These are phyloP conservation scores for Verticillium albo-atrum DNA, from an alignment of 2,329 filamentous ascomycete genomes.

Conservation along the genomic window DNA sequence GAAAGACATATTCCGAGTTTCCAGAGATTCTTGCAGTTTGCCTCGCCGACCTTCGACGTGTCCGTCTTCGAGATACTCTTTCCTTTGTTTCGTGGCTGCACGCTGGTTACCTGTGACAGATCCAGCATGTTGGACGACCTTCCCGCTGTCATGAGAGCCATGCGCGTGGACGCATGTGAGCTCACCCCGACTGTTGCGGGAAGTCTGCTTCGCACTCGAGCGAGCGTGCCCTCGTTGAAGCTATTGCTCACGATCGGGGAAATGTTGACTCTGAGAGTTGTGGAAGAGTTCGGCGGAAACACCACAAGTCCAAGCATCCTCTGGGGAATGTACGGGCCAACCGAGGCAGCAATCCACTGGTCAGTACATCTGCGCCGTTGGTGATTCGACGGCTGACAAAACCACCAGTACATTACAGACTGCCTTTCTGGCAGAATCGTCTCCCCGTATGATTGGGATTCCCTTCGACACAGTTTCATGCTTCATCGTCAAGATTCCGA, in stretches of 20 bases:
- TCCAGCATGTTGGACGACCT: conserved; percentile 71
- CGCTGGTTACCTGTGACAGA: conserved; percentile 68
- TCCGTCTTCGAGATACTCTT: conserved; percentile 96
- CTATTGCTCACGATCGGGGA: conserved; percentile 85
- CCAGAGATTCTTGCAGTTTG: conserved; percentile 81
- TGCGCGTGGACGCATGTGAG: conserved; percentile 79
- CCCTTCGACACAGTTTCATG: conserved; percentile 79
- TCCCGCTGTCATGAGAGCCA: conserved; percentile 55
- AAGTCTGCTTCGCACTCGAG: conserved; percentile 65
- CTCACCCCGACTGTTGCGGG: conserved; percentile 84
- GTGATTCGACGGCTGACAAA: neutral
- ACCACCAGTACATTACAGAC: conserved; percentile 66
- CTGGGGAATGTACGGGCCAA: conserved; percentile 93
- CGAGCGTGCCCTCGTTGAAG: conserved; percentile 62
- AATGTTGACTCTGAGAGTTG: conserved; percentile 76
- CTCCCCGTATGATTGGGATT: conserved; percentile 67
- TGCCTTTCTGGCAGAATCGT: conserved; percentile 49
- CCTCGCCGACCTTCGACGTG: conserved; percentile 89
- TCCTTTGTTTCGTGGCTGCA: conserved; percentile 68
- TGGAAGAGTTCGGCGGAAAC: conserved; percentile 72
- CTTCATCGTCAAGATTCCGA: conserved; percentile 57
- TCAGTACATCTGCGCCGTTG: conserved; percentile 22
- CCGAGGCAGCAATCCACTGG: conserved; percentile 87
- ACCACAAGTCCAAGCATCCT: conserved; percentile 56
- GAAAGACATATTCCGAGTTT: conserved; percentile 73